Evolutionary conservation across 2,329 filamentous ascomycete species (phyloP).

Genomic region (Leptodontidium sp.): DNA sequence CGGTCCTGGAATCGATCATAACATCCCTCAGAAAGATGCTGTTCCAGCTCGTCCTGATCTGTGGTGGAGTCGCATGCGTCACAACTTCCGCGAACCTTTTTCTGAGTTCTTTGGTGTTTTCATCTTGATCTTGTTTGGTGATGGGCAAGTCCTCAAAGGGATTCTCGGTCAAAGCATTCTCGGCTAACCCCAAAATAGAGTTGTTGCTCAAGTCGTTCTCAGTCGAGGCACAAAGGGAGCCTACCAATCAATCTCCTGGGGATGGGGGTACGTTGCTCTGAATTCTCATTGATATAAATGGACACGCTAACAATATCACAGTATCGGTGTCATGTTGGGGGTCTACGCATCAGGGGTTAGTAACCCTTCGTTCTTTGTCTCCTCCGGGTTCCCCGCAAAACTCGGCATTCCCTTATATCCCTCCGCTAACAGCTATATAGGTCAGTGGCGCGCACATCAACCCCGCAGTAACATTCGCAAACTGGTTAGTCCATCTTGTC

Average conservation of each 20-base stretch:
- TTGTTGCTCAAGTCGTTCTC: conserved; percentile 73
- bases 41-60: conserved; percentile 39
- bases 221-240: conserved; percentile 36
- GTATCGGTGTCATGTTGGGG: conserved; percentile 75
- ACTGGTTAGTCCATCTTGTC: conserved; percentile 53
- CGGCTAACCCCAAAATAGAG: conserved; percentile 30
- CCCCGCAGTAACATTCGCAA: conserved; percentile 74
- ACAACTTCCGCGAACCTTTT: conserved; percentile 50
- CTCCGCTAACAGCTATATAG: conserved; percentile 27
- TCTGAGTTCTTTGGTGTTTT: conserved; percentile 76
- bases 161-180: not conserved
- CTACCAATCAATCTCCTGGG: conserved; percentile 45
- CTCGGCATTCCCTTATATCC: not conserved
- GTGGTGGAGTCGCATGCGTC: conserved; percentile 39
- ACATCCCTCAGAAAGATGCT: conserved; percentile 44
- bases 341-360: conserved; percentile 70
- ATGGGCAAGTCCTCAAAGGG: conserved; percentile 55
- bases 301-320: conserved; percentile 40
- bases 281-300: not conserved
- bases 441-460: conserved; percentile 69
- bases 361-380: not conserved
- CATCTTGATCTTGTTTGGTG: conserved; percentile 73
- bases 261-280: conserved; percentile 41
- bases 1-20: conserved; percentile 46
- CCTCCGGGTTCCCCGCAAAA: conserved; percentile 12